Base-by-base conservation (phyloP, 225 moss, liverwort and hornwort species). In the Takakia lepidozioides region DNA sequence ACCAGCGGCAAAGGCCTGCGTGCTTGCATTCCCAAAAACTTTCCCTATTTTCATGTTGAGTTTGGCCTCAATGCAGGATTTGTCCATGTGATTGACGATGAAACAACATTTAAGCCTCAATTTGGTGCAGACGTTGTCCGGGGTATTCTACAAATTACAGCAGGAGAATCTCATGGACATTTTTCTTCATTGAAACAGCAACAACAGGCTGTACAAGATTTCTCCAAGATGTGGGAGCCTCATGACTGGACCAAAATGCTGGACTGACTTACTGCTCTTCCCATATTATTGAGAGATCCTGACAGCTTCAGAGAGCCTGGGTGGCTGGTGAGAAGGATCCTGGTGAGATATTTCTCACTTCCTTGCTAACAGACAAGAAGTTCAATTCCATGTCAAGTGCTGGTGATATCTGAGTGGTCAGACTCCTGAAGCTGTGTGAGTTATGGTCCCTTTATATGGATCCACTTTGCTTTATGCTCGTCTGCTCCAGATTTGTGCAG, bases 211-310 rank as follows among this genome's bases (percentile, higher is more conserved):
- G 83, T 85, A 1, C 74, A 76, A 53, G 80, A 83, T 32, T 88
- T 99, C 45, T 54, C 83, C 2, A 88, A 79, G 60, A 51, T 74
- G 65, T 99, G 98, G 91, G 85, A 83, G 49, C 78, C 82, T 49
- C 83, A 85, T 60, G 98, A 99, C 39, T 99, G 91, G 98, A 99
- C 98, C 30, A 99, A 91, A 67, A 83, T 83, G 85, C 73, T 99
- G 52, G 98, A 99, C 11, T 32, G 32, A 32, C n/a, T n/a, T n/a
- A n/a, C n/a, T n/a, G n/a, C n/a, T n/a, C n/a, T n/a, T n/a, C n/a
- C n/a, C n/a, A n/a, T n/a, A n/a, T n/a, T n/a, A n/a, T n/a, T n/a
- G n/a, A n/a, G n/a, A n/a, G n/a, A n/a, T n/a, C n/a, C n/a, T n/a
- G n/a, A n/a, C n/a, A n/a, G n/a, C n/a, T n/a, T n/a, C n/a, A n/a